These are phyloP conservation scores for Penicillium nucicola DNA, from an alignment of 495 filamentous ascomycete species.

Conservation along the genomic window DNA sequence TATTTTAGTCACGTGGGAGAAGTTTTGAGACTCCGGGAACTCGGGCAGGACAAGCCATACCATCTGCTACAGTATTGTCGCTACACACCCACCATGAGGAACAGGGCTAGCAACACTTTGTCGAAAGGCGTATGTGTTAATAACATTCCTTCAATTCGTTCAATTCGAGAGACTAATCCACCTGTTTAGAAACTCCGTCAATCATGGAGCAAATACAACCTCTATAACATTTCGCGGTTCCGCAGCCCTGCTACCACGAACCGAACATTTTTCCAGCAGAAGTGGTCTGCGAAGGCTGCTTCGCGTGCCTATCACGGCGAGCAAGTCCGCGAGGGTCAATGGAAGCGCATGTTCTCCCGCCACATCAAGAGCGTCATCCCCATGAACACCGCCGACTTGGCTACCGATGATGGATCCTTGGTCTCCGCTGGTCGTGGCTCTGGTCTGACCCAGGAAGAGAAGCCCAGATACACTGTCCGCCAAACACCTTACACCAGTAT, in stretches of 20 bases:
- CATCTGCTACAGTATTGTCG: slow-evolving; percentile 8
- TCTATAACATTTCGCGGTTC: slow-evolving; percentile 75
- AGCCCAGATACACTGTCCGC: slow-evolving; percentile 4
- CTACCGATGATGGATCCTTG: slow-evolving; percentile 73
- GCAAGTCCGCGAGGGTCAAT: slow-evolving; percentile 83
- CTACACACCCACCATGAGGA: slow-evolving; percentile 37
- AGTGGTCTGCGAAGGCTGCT: slow-evolving; percentile 83
- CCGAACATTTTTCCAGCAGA: slow-evolving; percentile 92
- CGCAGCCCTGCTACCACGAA: slow-evolving; percentile 31
- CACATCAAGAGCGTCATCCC: slow-evolving; percentile 75
- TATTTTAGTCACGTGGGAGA: slow-evolving; percentile 33
- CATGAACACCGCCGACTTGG: slow-evolving; percentile 77
- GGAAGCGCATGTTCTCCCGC: slow-evolving; percentile 86
- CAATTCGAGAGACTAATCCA: slow-evolving; percentile 10
- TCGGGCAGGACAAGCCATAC: slow-evolving; percentile 1
- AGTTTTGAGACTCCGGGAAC: slow-evolving; percentile 32
- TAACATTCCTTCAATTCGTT: neutral
- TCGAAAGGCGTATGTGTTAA: slow-evolving; percentile 38
- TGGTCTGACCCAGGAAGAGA: slow-evolving; percentile 46
- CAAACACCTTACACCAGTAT: slow-evolving; percentile 85
- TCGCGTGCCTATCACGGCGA: slow-evolving; percentile 91
- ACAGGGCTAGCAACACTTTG: slow-evolving; percentile 45
- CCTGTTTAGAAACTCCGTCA: slow-evolving; percentile 77
- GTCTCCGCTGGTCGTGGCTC: slow-evolving; percentile 78
- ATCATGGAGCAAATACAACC: slow-evolving; percentile 96